Conservation (phyloP, 2,329 filamentous ascomycete genomes). For the Aspergillus sp. region DNA sequence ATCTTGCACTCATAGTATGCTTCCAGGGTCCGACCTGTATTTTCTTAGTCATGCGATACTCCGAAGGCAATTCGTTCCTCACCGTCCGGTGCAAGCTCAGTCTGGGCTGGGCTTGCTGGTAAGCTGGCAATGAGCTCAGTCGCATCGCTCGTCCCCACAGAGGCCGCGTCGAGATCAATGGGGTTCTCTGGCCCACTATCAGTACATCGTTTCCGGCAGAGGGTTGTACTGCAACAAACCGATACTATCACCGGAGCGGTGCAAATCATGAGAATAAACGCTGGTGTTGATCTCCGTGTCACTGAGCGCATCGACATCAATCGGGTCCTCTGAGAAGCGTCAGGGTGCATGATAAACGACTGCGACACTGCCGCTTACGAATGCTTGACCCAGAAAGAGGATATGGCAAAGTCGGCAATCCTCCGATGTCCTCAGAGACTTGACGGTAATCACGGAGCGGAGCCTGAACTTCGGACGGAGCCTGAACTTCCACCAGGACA, state of each 20-base stretch:
- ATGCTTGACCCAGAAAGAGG: neutral
- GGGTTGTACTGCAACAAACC: neutral
- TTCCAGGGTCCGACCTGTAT: neutral
- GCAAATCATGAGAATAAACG: neutral
- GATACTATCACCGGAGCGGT: neutral
- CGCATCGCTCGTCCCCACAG: neutral
- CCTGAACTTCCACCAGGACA: neutral
- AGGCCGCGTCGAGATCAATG: neutral
- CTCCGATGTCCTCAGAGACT: neutral
- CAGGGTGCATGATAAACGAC: neutral
- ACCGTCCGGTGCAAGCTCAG: neutral
- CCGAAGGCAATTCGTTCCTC: neutral
- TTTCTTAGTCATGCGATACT: neutral
- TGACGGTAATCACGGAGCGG: neutral
- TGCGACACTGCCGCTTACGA: neutral
- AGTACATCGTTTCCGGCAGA: neutral
- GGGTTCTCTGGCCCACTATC: slow-evolving; percentile 1
- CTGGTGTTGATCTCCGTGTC: neutral
- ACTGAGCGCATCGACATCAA: neutral
- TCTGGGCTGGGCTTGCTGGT: neutral
- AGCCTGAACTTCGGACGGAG: neutral
- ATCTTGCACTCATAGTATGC: neutral
- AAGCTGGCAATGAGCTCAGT: neutral
- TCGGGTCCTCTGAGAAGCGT: neutral
- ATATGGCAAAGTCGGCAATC: neutral